A percentile compares a stretch with the other conserved stretches of the same genome.
Evolutionary conservation across 2,329 filamentous ascomycete species (phyloP).

Genomic region (Colletotrichum destructivum): DNA sequence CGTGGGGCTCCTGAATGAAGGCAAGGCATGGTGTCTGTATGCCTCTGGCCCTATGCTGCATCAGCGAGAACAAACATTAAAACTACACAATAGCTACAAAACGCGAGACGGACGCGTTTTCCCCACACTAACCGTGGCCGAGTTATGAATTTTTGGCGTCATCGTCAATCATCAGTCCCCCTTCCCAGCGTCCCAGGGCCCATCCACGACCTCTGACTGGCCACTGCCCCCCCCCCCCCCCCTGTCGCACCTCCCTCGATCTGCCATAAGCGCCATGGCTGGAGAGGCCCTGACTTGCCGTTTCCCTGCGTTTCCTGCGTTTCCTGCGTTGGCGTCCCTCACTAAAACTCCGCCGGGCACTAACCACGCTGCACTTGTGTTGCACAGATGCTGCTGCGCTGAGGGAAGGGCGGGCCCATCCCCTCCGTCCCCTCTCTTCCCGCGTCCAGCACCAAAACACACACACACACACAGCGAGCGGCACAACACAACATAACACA

Average conservation of each 20-base stretch:
- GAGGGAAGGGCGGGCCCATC: background rate
- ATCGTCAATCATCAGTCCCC: slow-evolving; percentile 12
- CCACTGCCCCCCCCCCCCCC: background rate
- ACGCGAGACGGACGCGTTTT: slow-evolving; percentile 32
- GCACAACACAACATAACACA: slow-evolving; percentile 8
- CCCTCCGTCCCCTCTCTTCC: background rate
- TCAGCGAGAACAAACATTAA: background rate
- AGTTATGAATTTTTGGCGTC: slow-evolving; percentile 40
- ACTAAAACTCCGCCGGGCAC: slow-evolving; percentile 20
- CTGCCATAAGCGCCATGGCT: slow-evolving; percentile 39
- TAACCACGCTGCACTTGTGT: background rate
- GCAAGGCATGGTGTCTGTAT: no score
- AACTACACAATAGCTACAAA: slow-evolving; percentile 28
- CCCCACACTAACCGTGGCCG: slow-evolving; percentile 22
- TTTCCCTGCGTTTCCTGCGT: slow-evolving; percentile 16
- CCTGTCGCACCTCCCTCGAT: slow-evolving; percentile 41
- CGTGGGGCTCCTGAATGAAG: slow-evolving; percentile 25
- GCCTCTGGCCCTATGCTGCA: background rate
- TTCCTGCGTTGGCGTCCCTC: slow-evolving; percentile 33
- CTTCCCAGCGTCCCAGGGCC: slow-evolving; percentile 3
- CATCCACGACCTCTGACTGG: slow-evolving; percentile 24
- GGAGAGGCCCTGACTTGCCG: slow-evolving; percentile 32
- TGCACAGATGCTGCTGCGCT: slow-evolving; percentile 10
- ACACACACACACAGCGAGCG: background rate
- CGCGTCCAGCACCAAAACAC: slow-evolving; percentile 14